Base-by-base conservation (phyloP, 306 rosid species). In the Inga leiocalycina region DNA sequence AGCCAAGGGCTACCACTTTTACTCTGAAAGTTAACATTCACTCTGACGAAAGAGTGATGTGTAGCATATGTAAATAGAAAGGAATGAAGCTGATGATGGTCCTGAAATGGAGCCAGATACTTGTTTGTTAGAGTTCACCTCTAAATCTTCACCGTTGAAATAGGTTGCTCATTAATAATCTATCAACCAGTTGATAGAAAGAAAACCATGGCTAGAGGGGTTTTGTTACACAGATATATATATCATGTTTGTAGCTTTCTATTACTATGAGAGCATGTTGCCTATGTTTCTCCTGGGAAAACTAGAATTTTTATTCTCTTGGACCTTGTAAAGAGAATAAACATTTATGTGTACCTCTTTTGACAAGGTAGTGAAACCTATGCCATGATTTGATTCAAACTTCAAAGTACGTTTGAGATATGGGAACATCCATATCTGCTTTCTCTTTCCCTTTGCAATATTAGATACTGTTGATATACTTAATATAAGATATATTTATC, bases 1-100 rank as follows among this genome's bases (percentile, higher is more conserved):
- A 43, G 90, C 96, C 46, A 91, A 90, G 87, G 5, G 2, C 43
- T 91, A 91, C 81, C 0, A 57, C 13, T 95, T 95, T 71, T 95
- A 90, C 94, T 80, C 90, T 6, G 91, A 85, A 85, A 57, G 27
- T 10, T 57, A 87, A 35, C 51, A 41, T 35, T 74, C 48, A 71
- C 71, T 16, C 22, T 20, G 44, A 8, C 32, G 20, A 19, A 15
- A 56, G 52, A 54, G 10, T 51, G 3, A 17, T 57, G 65, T 22
- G 30, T 20, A 0, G 32, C 6, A 57, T 7, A 57, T 35, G 82
- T 45, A 8, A 54, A 54, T 34, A 69, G 73, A 57, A 56, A 46
- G 9, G 57, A 49, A 52, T 68, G 68, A 67, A 74, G 72, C 45
- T 20, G 74, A 6, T 6, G 43, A 64, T 34, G 39, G 51, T 15